Evolutionary conservation across 768 basidiomycete genomes (phyloP).

Genomic region (Amanita inopinata): DNA sequence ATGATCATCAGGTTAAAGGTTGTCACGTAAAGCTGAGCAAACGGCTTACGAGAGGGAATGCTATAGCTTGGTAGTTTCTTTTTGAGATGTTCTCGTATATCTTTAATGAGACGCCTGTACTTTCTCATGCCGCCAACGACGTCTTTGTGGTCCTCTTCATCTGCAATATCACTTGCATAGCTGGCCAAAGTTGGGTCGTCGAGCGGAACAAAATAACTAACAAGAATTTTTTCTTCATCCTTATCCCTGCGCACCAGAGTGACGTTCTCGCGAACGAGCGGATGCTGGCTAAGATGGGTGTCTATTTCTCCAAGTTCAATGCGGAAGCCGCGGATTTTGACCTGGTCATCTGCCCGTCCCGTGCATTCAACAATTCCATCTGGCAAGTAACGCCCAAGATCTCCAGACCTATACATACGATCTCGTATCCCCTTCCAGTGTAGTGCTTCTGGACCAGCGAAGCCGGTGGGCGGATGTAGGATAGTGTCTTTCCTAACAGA

Average conservation of each 20-base stretch:
- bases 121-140: conserved; percentile 69
- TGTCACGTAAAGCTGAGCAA: conserved; percentile 4
- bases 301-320: conserved; percentile 99
- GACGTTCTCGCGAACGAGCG: conserved; percentile 93
- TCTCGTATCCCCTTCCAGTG: conserved; percentile 96
- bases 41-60: conserved; percentile 71
- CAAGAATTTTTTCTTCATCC: conserved; percentile 97
- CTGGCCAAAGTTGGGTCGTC: conserved; percentile 56
- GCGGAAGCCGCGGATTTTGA: conserved; percentile 98
- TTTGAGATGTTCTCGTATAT: conserved; percentile 91
- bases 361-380: conserved; percentile 94
- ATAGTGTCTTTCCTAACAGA: conserved; percentile 62
- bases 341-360: conserved; percentile 95
- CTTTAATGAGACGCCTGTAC: conserved; percentile 84
- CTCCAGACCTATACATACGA: conserved; percentile 95
- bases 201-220: conserved; percentile 94
- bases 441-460: conserved; percentile 62
- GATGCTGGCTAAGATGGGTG: conserved; percentile 88
- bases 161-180: conserved; percentile 58
- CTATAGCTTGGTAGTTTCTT: conserved; percentile 95
- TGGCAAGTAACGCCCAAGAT: conserved; percentile 89
- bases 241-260: conserved; percentile 95
- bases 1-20: neutral
- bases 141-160: conserved; percentile 45
- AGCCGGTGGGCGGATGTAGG: conserved; percentile 40